phyloP scores from a whole-genome alignment of 257 asterid genomes.

The Solanum gracilifrons region DNA sequence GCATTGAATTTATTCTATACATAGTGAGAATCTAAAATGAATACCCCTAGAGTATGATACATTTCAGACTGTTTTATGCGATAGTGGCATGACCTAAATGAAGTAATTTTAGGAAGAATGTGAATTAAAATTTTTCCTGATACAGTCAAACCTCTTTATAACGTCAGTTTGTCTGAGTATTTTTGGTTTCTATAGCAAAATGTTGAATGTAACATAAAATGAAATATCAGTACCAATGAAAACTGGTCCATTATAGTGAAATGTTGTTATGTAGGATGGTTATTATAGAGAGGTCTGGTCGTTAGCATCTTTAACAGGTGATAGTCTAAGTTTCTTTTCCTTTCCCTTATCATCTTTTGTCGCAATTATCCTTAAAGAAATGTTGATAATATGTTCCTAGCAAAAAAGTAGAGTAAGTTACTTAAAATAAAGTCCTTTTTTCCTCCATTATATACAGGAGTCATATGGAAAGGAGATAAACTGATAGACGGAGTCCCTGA shows the following conservation, averaged over 20 bases:
- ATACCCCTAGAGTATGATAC: background rate
- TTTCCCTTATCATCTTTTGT: background rate
- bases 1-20: background rate
- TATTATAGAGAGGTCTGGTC: background rate
- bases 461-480: constrained; percentile 96
- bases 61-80: background rate
- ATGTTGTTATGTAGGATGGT: background rate
- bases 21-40: background rate
- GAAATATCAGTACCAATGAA: background rate
- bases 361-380: background rate
- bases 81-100: background rate
- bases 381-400: background rate
- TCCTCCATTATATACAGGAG: constrained; percentile 45
- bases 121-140: background rate
- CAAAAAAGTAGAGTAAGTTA: background rate
- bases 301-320: background rate
- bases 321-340: background rate
- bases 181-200: background rate
- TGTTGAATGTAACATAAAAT: background rate
- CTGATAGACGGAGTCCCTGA: constrained; percentile 96
- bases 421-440: background rate
- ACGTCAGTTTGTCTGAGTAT: background rate
- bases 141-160: background rate
- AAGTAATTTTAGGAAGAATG: background rate
- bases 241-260: background rate